Conservation (phyloP, 352 stramenopile genomes). For the Pythium angustatum region DNA sequence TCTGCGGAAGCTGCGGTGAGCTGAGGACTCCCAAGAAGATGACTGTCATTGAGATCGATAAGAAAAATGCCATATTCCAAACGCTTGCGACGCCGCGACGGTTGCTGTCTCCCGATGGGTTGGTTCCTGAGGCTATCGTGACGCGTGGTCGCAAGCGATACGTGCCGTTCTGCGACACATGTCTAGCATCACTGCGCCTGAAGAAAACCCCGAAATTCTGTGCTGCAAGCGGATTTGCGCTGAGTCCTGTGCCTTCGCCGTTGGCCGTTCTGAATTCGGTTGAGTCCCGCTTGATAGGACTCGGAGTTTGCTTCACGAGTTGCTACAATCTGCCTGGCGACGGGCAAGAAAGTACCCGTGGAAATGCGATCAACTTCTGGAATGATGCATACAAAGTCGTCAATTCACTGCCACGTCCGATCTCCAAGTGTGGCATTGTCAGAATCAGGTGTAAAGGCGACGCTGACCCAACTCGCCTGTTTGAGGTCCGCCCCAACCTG, state of each 20-base stretch:
- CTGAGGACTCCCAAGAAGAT: neutral
- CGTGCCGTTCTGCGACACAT: neutral
- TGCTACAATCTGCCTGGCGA: conserved; percentile 12
- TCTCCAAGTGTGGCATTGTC: conserved; percentile 11
- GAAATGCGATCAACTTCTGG: conserved; percentile 18
- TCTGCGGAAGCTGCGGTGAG: neutral
- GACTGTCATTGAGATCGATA: neutral
- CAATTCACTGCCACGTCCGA: neutral
- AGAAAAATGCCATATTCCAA: neutral
- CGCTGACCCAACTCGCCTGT: neutral
- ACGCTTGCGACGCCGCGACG: neutral
- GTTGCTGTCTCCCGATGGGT: neutral
- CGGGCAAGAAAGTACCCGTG: conserved; percentile 9
- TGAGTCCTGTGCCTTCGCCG: neutral
- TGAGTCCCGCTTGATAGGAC: conserved; percentile 6
- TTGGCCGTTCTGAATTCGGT: conserved; percentile 5
- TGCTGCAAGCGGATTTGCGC: neutral
- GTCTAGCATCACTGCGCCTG: neutral
- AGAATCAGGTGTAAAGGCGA: neutral
- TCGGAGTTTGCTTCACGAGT: conserved; percentile 12
- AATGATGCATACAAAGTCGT: conserved; percentile 15
- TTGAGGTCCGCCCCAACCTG: conserved; percentile 10
- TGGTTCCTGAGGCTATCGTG: neutral
- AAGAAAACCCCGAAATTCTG: neutral
- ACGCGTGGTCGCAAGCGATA: neutral